A percentile compares a stretch with the other conserved stretches of the same genome.
These are phyloP conservation scores for Cubamyces sp. DNA, from an alignment of 768 basidiomycete species.

Conservation along the genomic window DNA sequence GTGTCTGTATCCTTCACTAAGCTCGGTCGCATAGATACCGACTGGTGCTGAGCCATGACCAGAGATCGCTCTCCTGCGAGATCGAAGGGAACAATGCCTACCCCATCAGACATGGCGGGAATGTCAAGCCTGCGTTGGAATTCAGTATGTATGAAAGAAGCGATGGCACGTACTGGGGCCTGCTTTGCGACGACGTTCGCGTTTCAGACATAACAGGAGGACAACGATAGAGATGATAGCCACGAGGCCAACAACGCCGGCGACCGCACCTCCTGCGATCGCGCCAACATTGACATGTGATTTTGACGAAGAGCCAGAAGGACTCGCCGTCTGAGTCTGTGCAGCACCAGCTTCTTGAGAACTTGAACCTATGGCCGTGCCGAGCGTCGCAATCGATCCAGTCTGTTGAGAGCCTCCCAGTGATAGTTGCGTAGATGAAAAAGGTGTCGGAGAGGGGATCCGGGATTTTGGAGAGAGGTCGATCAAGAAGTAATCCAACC, in stretches of 20 bases:
- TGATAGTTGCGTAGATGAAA: background rate
- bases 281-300: conserved; percentile 1
- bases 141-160: background rate
- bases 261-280: background rate
- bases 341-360: background rate
- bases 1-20: background rate
- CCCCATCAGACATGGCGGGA: too few relatives aligned
- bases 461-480: background rate
- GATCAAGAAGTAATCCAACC: conserved; percentile 21
- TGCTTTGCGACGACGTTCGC: background rate
- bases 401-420: background rate
- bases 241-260: background rate
- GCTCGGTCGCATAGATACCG: background rate
- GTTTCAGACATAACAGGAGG: background rate
- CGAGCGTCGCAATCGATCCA: background rate
- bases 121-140: background rate
- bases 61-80: background rate
- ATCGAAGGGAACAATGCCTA: background rate
- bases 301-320: background rate
- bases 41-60: too few relatives aligned
- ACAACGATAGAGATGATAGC: background rate
- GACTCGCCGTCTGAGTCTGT: too few relatives aligned
- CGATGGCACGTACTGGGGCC: background rate
- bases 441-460: background rate
- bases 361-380: background rate